Conservation (phyloP, 208 protist species). For the Spongospora subterranea region DNA sequence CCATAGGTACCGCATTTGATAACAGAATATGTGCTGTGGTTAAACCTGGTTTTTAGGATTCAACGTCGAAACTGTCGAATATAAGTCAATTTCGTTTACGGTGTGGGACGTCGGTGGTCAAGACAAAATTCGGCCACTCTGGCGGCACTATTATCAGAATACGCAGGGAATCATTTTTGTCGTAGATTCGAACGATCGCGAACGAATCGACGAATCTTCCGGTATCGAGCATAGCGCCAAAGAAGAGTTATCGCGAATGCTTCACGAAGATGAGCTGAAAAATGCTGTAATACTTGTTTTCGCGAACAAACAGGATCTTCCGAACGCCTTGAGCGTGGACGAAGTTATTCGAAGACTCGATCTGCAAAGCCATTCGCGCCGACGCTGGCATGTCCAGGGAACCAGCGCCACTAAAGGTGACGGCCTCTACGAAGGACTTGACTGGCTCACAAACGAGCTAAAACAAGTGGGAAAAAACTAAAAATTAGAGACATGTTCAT, state of each 20-base stretch:
- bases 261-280: conserved; percentile 93
- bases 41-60: conserved; percentile 65
- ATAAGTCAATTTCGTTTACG: conserved; percentile 95
- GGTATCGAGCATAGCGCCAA: conserved; percentile 44
- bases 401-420: conserved; percentile 92
- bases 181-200: conserved; percentile 92
- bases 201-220: conserved; percentile 77
- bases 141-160: conserved; percentile 93
- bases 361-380: conserved; percentile 87
- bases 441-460: conserved; percentile 84
- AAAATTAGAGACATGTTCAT: neutral
- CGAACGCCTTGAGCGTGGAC: conserved; percentile 92
- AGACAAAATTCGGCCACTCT: conserved; percentile 91
- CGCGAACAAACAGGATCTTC: conserved; percentile 99
- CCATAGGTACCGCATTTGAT: conserved; percentile 57
- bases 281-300: conserved; percentile 94
- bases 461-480: too few species aligned
- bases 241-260: conserved; percentile 84
- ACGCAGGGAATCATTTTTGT: conserved; percentile 95
- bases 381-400: conserved; percentile 89
- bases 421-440: conserved; percentile 93
- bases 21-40: neutral
- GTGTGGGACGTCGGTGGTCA: conserved; percentile 95
- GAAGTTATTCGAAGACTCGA: conserved; percentile 95
- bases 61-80: conserved; percentile 92